Percentiles rank a stretch among this genome's conserved stretches.
Evolutionary conservation across 2,329 filamentous ascomycete species (phyloP).

Genomic region (Microdochium paspali): DNA sequence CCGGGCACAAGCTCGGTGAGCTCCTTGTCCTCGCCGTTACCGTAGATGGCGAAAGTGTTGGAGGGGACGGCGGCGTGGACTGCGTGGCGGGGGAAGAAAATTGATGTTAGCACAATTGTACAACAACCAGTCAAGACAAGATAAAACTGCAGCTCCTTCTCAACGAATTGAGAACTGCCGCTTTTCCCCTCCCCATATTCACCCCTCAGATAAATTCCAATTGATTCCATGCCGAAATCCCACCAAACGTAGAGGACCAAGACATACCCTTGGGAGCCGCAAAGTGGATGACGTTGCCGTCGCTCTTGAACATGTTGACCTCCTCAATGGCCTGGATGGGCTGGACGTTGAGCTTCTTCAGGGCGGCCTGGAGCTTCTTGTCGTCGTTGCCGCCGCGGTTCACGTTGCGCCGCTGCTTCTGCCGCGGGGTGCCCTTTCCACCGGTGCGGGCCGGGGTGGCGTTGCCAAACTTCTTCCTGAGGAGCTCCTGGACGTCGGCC

Average conservation of each 20-base stretch:
- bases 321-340: constrained; percentile 99
- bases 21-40: constrained; percentile 98
- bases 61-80: constrained; percentile 94
- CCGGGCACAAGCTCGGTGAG: constrained; percentile 98
- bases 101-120: constrained; percentile 4
- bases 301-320: constrained; percentile 99
- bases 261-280: constrained; percentile 87
- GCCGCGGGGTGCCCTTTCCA: constrained; percentile 95
- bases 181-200: too few relatives aligned
- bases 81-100: constrained; percentile 26
- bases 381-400: constrained; percentile 89
- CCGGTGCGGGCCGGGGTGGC: constrained; percentile 21
- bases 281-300: constrained; percentile 99
- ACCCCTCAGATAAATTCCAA: too few relatives aligned
- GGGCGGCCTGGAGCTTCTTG: constrained; percentile 95
- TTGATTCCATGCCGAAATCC: too few relatives aligned
- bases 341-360: constrained; percentile 99
- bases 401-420: constrained; percentile 97
- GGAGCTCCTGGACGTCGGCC: constrained; percentile 34
- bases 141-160: too few relatives aligned
- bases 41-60: constrained; percentile 99
- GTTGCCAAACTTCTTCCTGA: constrained; percentile 25
- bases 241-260: too few relatives aligned
- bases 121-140: too few relatives aligned
- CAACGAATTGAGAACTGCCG: too few relatives aligned